Evolutionary conservation across 2,329 filamentous ascomycete genomes (phyloP), one percentile per base, ranked within the genome.

Genomic region (Neopestalotiopsis sp.): DNA sequence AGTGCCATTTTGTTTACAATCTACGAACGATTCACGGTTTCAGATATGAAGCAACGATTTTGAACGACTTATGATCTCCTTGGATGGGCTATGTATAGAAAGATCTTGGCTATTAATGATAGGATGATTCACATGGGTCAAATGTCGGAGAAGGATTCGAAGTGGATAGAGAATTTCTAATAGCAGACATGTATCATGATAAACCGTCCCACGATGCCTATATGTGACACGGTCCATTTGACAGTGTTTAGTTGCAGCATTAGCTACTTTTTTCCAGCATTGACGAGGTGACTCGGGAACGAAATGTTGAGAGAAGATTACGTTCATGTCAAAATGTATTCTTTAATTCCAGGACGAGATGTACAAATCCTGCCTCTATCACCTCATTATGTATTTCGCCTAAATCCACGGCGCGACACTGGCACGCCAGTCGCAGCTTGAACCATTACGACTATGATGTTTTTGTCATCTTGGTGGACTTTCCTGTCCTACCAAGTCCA

Each of bases 11-110:
- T n/a, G 13, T 63, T 5, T n/a, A 7, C 5, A 7, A 10, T 7
- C 1, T 38, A 38, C 34, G 34, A 38, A 38, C 34, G 34, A 38
- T 38, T 28, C 3, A 63, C 30, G 38, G 17, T 32, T 38, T 45
- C 61, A 38, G 30, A 10, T 9, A 53, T 17, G 57, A 59, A 59
- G 57, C 40, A 61, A 34, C 30, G 38, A 17, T 42, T 32, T 17
- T 2, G 32, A 9, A 64, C 40, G 61, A 64, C 9, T 64, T 3
- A 64, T 64, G 61, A 64, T 64, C 61, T 64, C 42, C 34, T 64
- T 45, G 61, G 61, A 20, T 45, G n/a, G 61, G 7, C 42, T 30
- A 59, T 61, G 32, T 38, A 61, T 40, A 61, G 57, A 59, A 28
- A 59, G 57, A 59, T 59, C 20, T 59, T 4, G 57, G 30, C 7